Evolutionary conservation across 345 rosid genomes (phyloP).

Genomic region (Populus deltoides): DNA sequence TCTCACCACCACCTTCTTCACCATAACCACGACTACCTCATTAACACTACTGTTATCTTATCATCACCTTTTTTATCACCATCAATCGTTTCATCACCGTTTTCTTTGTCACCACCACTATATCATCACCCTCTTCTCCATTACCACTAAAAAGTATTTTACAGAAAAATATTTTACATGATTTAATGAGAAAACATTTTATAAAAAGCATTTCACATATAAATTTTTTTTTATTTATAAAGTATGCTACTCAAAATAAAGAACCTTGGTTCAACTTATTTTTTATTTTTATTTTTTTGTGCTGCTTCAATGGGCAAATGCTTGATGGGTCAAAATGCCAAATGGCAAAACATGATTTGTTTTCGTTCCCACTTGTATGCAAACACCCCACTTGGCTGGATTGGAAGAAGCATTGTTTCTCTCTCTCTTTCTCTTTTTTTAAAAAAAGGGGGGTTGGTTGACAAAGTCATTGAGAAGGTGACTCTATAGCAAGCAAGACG

Average conservation of each 20-base stretch:
- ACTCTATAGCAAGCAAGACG: conserved; percentile 7
- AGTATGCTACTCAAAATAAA: too few relatives aligned
- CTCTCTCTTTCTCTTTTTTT: not conserved
- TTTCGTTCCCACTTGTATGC: too few relatives aligned
- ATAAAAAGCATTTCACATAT: too few relatives aligned
- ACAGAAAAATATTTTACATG: too few relatives aligned
- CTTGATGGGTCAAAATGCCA: not conserved
- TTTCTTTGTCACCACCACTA: rapidly evolving
- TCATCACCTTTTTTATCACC: rapidly evolving
- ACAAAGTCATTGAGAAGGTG: not conserved
- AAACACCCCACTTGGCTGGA: not conserved
- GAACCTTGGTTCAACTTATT: too few relatives aligned
- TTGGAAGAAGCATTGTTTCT: not conserved
- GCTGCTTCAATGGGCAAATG: not conserved
- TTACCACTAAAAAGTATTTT: too few relatives aligned
- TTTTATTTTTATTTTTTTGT: too few relatives aligned
- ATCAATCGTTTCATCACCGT: too few relatives aligned
- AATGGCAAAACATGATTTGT: not conserved
- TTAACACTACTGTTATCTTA: rapidly evolving
- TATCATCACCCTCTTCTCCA: rapidly evolving
- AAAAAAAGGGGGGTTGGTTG: not conserved
- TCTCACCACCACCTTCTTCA: rapidly evolving
- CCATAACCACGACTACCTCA: too few relatives aligned
- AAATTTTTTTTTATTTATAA: too few relatives aligned
- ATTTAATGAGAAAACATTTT: too few relatives aligned